Evolutionary conservation across 495 filamentous ascomycete genomes (phyloP).

Genomic region (Oidiodendron maius): DNA sequence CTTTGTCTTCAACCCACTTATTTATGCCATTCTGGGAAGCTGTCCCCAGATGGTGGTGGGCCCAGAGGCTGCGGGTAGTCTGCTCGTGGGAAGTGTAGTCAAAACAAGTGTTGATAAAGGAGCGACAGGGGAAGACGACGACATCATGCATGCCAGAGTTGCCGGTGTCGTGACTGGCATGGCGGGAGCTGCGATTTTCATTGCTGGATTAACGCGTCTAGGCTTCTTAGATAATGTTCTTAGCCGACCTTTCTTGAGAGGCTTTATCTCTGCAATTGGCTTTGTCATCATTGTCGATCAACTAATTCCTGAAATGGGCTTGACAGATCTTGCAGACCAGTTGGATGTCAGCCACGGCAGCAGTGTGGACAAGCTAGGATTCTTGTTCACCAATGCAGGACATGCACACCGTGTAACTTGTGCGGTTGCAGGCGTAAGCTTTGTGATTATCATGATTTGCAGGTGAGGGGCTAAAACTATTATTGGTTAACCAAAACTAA

Average conservation of each 20-base stretch:
- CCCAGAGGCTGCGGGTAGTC: slow-evolving; percentile 87
- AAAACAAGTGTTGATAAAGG: slow-evolving; percentile 66
- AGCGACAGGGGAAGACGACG: slow-evolving; percentile 66
- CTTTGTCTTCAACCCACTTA: slow-evolving; percentile 85
- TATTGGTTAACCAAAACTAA: too few species aligned
- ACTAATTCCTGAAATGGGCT: slow-evolving; percentile 81
- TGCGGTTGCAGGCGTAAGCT: slow-evolving; percentile 69
- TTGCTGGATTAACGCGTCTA: slow-evolving; percentile 76
- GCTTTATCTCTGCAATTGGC: slow-evolving; percentile 95
- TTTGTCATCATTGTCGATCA: slow-evolving; percentile 96
- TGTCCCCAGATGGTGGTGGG: slow-evolving; percentile 92
- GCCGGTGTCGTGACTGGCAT: slow-evolving; percentile 87
- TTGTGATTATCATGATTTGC: slow-evolving; percentile 82
- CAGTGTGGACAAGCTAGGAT: slow-evolving; percentile 76
- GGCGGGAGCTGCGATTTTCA: slow-evolving; percentile 78
- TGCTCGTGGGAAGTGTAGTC: slow-evolving; percentile 84
- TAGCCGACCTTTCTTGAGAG: slow-evolving; percentile 83
- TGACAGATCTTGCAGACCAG: slow-evolving; percentile 54
- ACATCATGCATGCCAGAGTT: slow-evolving; percentile 64
- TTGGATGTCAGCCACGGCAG: slow-evolving; percentile 67
- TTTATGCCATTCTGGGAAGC: slow-evolving; percentile 85
- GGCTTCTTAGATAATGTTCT: slow-evolving; percentile 94
- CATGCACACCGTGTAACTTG: slow-evolving; percentile 68
- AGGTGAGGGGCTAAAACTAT: too few species aligned
- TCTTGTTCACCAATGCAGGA: slow-evolving; percentile 60